A percentile compares a stretch with the other conserved stretches of the same genome.
Evolutionary conservation across 495 filamentous ascomycete species (phyloP).

Genomic region (Glutinoglossum americanum): DNA sequence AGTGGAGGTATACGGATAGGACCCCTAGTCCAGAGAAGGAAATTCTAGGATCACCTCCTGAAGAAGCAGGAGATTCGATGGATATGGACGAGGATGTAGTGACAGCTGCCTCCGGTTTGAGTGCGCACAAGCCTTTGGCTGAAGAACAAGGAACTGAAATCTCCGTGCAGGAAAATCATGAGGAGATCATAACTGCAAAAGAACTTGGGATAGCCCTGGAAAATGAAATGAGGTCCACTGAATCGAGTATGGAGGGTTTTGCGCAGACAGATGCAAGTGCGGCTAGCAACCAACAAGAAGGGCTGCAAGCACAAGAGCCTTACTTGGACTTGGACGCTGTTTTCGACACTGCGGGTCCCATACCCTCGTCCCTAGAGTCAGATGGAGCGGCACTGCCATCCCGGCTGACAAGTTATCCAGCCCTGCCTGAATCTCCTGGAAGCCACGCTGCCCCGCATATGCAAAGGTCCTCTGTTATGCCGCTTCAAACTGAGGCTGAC

Average conservation of each 20-base stretch:
- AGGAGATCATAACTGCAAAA: not conserved
- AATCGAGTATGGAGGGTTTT: not conserved
- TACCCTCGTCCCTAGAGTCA: not conserved
- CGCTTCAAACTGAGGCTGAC: not conserved
- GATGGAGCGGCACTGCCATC: not conserved
- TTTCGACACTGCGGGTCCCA: not conserved
- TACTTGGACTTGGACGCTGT: not conserved
- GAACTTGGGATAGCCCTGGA: not conserved
- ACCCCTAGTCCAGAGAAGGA: constrained; percentile 40
- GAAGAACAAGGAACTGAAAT: not conserved
- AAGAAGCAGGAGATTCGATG: constrained; percentile 12
- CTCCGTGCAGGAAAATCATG: not conserved
- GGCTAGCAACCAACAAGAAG: not conserved
- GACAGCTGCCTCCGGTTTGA: not conserved
- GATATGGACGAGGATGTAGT: constrained; percentile 11
- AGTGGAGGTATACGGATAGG: constrained; percentile 51
- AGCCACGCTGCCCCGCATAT: not conserved
- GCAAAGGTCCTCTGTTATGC: not conserved
- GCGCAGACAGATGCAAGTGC: not conserved
- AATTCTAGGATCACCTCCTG: constrained; percentile 6
- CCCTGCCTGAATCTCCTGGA: not conserved
- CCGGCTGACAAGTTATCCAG: not conserved
- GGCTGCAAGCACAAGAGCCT: not conserved
- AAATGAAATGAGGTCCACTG: not conserved
- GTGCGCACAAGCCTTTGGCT: not conserved